phyloP scores from a whole-genome alignment of 257 asterid genomes.

The Nicotiana knightiana region DNA sequence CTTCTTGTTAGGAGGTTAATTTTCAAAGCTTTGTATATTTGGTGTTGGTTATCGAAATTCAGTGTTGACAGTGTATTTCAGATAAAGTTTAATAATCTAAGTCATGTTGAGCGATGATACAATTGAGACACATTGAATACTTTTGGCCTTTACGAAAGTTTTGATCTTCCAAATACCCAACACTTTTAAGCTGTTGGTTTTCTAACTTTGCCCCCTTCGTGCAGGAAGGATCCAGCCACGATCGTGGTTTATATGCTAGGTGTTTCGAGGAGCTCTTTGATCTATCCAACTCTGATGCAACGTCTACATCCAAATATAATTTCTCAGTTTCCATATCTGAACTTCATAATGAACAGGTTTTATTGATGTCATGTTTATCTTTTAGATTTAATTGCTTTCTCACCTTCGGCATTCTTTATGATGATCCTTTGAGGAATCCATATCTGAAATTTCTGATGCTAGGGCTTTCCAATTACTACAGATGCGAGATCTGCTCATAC shows the following conservation, averaged over 20 bases:
- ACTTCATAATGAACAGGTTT: slow-evolving; percentile 90
- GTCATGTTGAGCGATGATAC: background rate
- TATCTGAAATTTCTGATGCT: slow-evolving; percentile 21
- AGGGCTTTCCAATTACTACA: slow-evolving; percentile 36
- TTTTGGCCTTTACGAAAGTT: background rate
- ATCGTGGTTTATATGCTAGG: slow-evolving; percentile 94
- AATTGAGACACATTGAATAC: background rate
- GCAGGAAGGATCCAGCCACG: slow-evolving; percentile 99
- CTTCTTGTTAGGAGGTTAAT: background rate
- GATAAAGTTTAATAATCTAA: background rate
- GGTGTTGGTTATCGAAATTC: background rate
- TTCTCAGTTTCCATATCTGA: slow-evolving; percentile 85
- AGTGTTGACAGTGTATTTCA: background rate
- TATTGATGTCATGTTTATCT: background rate
- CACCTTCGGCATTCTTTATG: background rate
- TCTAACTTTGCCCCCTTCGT: slow-evolving; percentile 11
- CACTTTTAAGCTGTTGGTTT: background rate
- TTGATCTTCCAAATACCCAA: background rate
- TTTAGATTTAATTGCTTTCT: slow-evolving; percentile 9
- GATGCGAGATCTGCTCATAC: slow-evolving; percentile 80
- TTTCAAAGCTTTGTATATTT: background rate
- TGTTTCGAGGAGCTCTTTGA: slow-evolving; percentile 98
- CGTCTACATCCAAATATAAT: slow-evolving; percentile 68
- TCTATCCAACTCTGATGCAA: slow-evolving; percentile 88
- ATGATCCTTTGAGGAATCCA: slow-evolving; percentile 3